Evolutionary conservation across 1,284 basidiomycete species (phyloP).

Genomic region (Ganoderma meredithae): DNA sequence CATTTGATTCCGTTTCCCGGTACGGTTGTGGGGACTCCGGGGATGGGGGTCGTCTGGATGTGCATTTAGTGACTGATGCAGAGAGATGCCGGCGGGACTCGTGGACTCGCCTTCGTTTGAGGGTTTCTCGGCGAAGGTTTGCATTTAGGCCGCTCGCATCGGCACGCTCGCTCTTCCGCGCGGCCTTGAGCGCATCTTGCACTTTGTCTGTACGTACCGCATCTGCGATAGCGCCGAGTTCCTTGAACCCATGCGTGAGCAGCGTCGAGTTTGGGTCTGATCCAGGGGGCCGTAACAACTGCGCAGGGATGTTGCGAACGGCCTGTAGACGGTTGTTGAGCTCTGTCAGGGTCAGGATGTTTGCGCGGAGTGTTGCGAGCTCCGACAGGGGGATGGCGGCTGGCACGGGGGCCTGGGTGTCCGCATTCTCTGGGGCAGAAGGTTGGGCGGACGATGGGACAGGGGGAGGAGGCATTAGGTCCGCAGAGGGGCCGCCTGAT

Average conservation of each 20-base stretch:
- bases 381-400: conserved; percentile 17
- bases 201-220: conserved; percentile 53
- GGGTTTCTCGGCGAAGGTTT: conserved; percentile 52
- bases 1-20: conserved; percentile 49
- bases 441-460: neutral
- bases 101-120: conserved; percentile 58
- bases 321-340: conserved; percentile 52
- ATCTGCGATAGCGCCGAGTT: conserved; percentile 47
- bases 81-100: neutral
- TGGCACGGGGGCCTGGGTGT: neutral
- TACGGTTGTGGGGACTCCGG: conserved; percentile 69
- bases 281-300: conserved; percentile 45
- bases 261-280: conserved; percentile 25
- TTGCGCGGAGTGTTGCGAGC: conserved; percentile 44
- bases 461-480: conserved; percentile 21
- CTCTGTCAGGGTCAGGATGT: conserved; percentile 55
- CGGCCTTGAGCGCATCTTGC: conserved; percentile 60
- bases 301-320: conserved; percentile 52
- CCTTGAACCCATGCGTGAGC: conserved; percentile 43
- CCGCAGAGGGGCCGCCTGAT: conserved; percentile 8
- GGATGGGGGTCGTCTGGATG: conserved; percentile 55
- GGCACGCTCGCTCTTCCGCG: conserved; percentile 55
- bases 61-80: neutral
- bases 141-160: conserved; percentile 56
- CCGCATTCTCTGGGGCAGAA: neutral